Evolutionary conservation across 441 rosid genomes (phyloP).

Genomic region (Melianthus villosus): DNA sequence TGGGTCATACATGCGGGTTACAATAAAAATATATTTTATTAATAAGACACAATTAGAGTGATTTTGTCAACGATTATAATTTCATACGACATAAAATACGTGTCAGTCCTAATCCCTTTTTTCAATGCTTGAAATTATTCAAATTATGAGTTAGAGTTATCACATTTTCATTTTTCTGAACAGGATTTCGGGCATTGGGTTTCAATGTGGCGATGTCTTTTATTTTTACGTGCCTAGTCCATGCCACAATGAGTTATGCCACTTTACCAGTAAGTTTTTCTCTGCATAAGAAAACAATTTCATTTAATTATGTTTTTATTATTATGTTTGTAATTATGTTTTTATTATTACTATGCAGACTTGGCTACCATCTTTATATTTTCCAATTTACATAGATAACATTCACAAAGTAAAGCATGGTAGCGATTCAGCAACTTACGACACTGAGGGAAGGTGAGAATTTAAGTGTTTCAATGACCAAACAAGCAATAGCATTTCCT

Average conservation of each 20-base stretch:
- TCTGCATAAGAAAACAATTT: background rate
- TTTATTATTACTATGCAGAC: constrained; percentile 9
- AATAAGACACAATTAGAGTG: too few relatives aligned
- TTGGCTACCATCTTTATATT: constrained; percentile 22
- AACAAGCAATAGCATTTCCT: too few relatives aligned
- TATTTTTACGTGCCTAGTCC: constrained; percentile 13
- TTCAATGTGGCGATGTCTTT: constrained; percentile 22
- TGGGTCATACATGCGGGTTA: too few relatives aligned
- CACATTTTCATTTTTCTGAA: background rate
- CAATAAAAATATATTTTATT: too few relatives aligned
- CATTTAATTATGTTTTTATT: background rate
- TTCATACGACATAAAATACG: too few relatives aligned
- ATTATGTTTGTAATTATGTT: background rate
- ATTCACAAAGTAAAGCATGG: constrained; percentile 31
- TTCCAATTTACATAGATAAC: constrained; percentile 19
- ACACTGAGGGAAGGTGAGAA: constrained; percentile 28
- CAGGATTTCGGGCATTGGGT: constrained; percentile 24
- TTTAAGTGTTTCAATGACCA: too few relatives aligned
- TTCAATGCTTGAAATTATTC: background rate
- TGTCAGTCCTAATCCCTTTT: too few relatives aligned
- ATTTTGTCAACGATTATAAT: too few relatives aligned
- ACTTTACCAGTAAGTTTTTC: constrained; percentile 22
- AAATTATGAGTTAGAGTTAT: background rate
- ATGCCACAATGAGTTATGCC: constrained; percentile 21
- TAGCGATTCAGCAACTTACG: constrained; percentile 26